Evolutionary conservation across 2,329 filamentous ascomycete genomes (phyloP), one percentile per base, ranked within the genome.

Genomic region (Beauveria pseudobassiana): DNA sequence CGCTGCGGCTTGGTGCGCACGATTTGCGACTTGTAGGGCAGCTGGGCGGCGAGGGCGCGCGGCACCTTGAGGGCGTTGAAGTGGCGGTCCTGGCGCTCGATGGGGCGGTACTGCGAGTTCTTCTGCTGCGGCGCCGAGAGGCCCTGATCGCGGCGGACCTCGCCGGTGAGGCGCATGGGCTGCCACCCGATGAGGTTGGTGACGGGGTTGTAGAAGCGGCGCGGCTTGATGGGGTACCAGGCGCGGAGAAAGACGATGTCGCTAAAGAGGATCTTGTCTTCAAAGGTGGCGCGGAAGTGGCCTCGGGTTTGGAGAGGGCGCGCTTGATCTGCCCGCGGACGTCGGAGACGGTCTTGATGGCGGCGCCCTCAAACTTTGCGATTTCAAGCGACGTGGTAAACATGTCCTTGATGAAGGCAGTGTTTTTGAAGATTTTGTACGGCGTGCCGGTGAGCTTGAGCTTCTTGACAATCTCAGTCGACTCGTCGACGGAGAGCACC

Each of bases 361-460:
- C 87, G 10, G 95, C 95, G 62, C 95, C 95, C 78, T 99, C 95
- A 71, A 99, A 99, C 73, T 98, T 99, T 70, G 95, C 93, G 66
- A 99, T 95, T 73, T 99, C 95, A 48, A 99, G 86, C 0, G 91
- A 83, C 0, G 89, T 88, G 72, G 86, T 92, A 82, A 99, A 99
- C 95, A 99, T 99, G 77, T 96, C 91, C 75, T 95, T 96, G 78
- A 99, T 92, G 73, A 99, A 99, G 45, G 95, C 93, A 0, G 95
- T 99, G 79, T 99, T 99, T 77, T 96, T 96, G 85, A 96, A 98
- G 75, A 98, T 96, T 78, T 98, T 98, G 83, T 95, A 96, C 1
- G 95, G 93, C 53, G 86, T 82, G 63, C 95, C 95, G 0, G 92
- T 97, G 54, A 99, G 84, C 76, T 99, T 99, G 71, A 99, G 87